Percentiles rank a stretch among this genome's conserved stretches.
Evolutionary conservation across 2,329 filamentous ascomycete genomes (phyloP).

Genomic region (Graphilbum ipis-grandicollis): DNA sequence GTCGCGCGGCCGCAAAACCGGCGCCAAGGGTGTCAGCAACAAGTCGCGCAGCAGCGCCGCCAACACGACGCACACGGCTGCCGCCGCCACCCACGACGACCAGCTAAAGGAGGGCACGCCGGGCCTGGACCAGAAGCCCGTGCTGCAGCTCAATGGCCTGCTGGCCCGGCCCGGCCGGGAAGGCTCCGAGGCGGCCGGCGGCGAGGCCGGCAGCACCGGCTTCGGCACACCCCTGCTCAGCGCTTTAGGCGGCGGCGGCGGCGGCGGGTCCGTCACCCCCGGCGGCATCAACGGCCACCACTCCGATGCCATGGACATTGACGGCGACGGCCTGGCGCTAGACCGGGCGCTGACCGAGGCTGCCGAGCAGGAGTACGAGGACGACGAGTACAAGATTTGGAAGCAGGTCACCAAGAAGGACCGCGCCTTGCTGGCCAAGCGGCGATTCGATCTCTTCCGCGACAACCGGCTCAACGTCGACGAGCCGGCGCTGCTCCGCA

Average conservation of each 20-base stretch:
- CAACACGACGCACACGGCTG: background rate
- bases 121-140: conserved; percentile 55
- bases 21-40: conserved; percentile 55
- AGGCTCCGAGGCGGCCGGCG: conserved; percentile 55
- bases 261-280: conserved; percentile 47
- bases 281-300: conserved; percentile 55
- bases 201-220: conserved; percentile 71
- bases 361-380: conserved; percentile 62
- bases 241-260: conserved; percentile 21
- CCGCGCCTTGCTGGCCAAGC: conserved; percentile 68
- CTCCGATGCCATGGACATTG: conserved; percentile 72
- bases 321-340: conserved; percentile 51
- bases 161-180: conserved; percentile 38
- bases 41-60: conserved; percentile 34
- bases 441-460: conserved; percentile 72
- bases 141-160: conserved; percentile 48
- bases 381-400: conserved; percentile 96
- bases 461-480: conserved; percentile 72
- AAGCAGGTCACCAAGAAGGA: conserved; percentile 98
- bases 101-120: conserved; percentile 69
- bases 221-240: conserved; percentile 63
- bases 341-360: conserved; percentile 47
- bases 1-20: conserved; percentile 78
- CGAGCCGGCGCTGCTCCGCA: conserved; percentile 71
- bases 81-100: conserved; percentile 13